Evolutionary conservation across 169 alveolate genomes (phyloP), one percentile per base, ranked within the genome.

Genomic region (Eimeria praecox): DNA sequence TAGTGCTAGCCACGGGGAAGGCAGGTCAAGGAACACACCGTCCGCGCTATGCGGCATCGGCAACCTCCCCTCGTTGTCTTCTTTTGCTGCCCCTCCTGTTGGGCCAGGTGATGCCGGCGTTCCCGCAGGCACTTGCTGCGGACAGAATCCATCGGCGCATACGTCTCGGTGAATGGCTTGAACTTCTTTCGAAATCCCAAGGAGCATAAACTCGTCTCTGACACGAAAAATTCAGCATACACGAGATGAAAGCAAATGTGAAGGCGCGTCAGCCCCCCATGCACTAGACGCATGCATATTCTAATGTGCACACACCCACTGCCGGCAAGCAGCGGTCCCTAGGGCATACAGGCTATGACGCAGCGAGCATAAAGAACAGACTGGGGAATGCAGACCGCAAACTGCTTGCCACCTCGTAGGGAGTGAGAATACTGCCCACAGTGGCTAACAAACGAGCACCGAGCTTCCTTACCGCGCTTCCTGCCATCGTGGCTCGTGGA

Each of bases 1-100:
- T 33, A 97, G 93, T 20, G 97, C 98, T 35, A 96, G 91, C 99
- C 99, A 98, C 18, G 99, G 99, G 22, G 98, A 96, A 22, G 99
- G 99, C 69, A 98, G 96, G 94, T 98, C 99, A 54, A 98, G 97
- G 94, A 98, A 97, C 77, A 97, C 95, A 49, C 97, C 97, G 87
- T 97, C 97, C 71, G 97, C 89, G 88, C 90, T 44, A 30, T 69
- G 56, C 4, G 96, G 92, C 4, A 46, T 42, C 64, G 96, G 96
- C 42, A 92, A 88, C 14, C 20, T 12, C 49, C 9, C 73, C 83
- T 18, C 77, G 42, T 40, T 18, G 14, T 52, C 78, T 49, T 54
- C 49, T 22, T 30, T 44, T 30, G 75, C 62, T 52, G 94, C 94
- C 40, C 18, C 16, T 62, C 20, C 83, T 20, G 59, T 8, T 64